Evolutionary conservation across 352 stramenopile species (phyloP), one percentile per base, ranked within the genome.

Genomic region (Pythium myriotylum): DNA sequence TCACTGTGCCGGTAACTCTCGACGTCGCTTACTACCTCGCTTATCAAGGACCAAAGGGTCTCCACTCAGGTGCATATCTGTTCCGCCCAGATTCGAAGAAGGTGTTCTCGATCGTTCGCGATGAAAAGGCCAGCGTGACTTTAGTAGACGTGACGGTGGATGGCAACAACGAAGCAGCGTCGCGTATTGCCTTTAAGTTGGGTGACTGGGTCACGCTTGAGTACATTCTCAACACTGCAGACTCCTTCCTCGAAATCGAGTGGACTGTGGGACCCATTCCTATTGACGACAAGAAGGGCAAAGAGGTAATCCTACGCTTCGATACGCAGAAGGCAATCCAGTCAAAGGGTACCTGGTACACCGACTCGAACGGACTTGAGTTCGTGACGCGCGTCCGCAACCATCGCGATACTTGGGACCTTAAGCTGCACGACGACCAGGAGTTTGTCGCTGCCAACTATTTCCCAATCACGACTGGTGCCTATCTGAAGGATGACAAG

Each of bases 361-460:
- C 96, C 6, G 97, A 99, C 72, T 97, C 94, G 22, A 99, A 99
- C 73, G 96, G 92, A 2, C 65, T 97, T 33, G 95, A 99, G 72
- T 98, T 99, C 59, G 70, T 98, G 52, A 68, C 91, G 37, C 88
- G 97, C 20, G 74, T 92, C 56, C 81, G 89, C 29, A 94, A 97
- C 70, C 78, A 92, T 61, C 79, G 94, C 19, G 83, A 90, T 24
- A 97, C 89, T 32, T 98, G 87, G 86, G 83, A 97, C 53, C 58
- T 98, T 32, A 86, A 79, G 45, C 71, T 77, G 29, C 97, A 72
- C 59, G 96, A 96, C 33, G 88, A 97, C 22, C 83, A 89, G 50
- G 92, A 99, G 72, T 89, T 87, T 45, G 86, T 99, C 41, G 86
- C 96, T 13, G 95, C 92, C 39, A 99, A 99, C 72, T 99, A 98